phyloP scores from a whole-genome alignment of 2,329 filamentous ascomycete species.

The Cladophialophora chaetospira region DNA sequence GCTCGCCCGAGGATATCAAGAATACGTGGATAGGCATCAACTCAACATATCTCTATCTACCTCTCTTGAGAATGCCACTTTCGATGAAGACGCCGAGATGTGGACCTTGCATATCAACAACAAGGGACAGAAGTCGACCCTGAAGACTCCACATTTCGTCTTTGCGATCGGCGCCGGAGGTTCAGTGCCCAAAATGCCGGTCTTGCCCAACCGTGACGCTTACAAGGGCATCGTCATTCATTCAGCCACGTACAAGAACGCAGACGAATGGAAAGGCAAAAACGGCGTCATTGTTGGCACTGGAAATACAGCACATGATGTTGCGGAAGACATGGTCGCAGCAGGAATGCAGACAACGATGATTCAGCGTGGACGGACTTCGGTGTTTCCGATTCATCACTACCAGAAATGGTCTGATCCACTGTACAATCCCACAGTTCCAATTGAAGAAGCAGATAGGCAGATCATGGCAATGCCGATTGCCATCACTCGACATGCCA shows the following conservation, averaged over 20 bases:
- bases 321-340: slow-evolving; percentile 51
- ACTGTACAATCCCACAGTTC: slow-evolving; percentile 29
- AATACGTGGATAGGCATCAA: slow-evolving; percentile 32
- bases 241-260: slow-evolving; percentile 39
- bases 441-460: slow-evolving; percentile 30
- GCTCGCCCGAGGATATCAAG: slow-evolving; percentile 26
- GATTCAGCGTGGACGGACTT: slow-evolving; percentile 48
- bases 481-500: slow-evolving; percentile 36
- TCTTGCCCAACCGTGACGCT: slow-evolving; percentile 32
- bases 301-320: slow-evolving; percentile 52
- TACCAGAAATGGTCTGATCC: slow-evolving; percentile 26
- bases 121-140: slow-evolving; percentile 12
- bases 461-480: slow-evolving; percentile 34
- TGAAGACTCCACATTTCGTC: slow-evolving; percentile 1
- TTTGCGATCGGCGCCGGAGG: slow-evolving; percentile 30
- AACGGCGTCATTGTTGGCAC: slow-evolving; percentile 50
- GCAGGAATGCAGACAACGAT: slow-evolving; percentile 48
- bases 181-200: slow-evolving; percentile 36
- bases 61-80: slow-evolving; percentile 43
- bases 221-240: slow-evolving; percentile 45
- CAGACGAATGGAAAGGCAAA: slow-evolving; percentile 43
- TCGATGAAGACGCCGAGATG: slow-evolving; percentile 40
- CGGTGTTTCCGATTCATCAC: slow-evolving; percentile 34
- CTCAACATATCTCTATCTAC: slow-evolving; percentile 48
- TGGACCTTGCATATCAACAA: slow-evolving; percentile 44